phyloP scores from a whole-genome alignment of 2,329 filamentous ascomycete species.

The Arachnomyces sp. region DNA sequence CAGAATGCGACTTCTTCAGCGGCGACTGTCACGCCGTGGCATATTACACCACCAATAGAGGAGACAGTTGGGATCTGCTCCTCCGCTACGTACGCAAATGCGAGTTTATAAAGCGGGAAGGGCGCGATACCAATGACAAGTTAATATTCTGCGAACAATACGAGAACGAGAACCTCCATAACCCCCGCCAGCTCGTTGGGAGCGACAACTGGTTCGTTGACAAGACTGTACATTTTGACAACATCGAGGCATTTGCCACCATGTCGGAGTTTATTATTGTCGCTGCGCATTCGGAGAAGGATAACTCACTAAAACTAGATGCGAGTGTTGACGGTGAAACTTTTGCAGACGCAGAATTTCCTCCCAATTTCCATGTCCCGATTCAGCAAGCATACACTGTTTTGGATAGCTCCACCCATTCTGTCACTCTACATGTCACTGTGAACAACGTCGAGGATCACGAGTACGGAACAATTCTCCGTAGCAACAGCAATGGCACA shows the following conservation, averaged over 20 bases:
- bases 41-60: constrained; percentile 70
- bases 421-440: constrained; percentile 88
- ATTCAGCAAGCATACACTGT: constrained; percentile 84
- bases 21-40: constrained; percentile 64
- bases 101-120: constrained; percentile 70
- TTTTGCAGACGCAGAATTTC: constrained; percentile 81
- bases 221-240: constrained; percentile 54
- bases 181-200: constrained; percentile 62
- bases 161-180: constrained; percentile 54
- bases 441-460: constrained; percentile 59
- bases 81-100: constrained; percentile 71
- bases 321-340: constrained; percentile 75
- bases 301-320: constrained; percentile 64
- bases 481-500: constrained; percentile 97
- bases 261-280: constrained; percentile 97
- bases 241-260: constrained; percentile 79
- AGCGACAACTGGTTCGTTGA: constrained; percentile 73
- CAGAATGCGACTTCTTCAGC: constrained; percentile 55
- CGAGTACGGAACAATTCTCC: constrained; percentile 80
- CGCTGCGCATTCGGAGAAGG: constrained; percentile 58
- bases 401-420: constrained; percentile 87
- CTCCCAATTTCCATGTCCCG: constrained; percentile 70
- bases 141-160: constrained; percentile 60
- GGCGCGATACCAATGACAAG: constrained; percentile 49
- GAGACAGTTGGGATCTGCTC: constrained; percentile 68